Evolutionary conservation across 2,329 filamentous ascomycete genomes (phyloP).

Genomic region (Arthrinium puccinioides): DNA sequence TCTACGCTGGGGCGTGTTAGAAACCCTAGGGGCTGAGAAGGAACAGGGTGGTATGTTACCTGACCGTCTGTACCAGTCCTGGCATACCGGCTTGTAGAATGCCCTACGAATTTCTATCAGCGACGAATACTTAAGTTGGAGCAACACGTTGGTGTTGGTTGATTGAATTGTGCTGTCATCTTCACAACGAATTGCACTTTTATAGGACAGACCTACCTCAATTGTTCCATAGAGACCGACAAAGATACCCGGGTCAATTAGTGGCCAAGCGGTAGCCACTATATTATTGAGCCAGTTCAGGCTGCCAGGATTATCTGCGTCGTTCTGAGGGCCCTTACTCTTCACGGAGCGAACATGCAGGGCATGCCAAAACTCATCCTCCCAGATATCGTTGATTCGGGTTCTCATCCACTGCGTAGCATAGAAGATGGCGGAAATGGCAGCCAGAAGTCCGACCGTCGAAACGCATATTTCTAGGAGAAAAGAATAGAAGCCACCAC

Average conservation of each 20-base stretch:
- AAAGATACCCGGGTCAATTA: slow-evolving; percentile 1
- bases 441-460: background rate
- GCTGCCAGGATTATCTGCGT: background rate
- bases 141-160: background rate
- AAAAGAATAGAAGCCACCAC: background rate
- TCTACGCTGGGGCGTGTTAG: slow-evolving; percentile 1
- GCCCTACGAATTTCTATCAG: too few relatives aligned
- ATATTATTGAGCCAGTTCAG: slow-evolving; percentile 1
- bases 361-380: slow-evolving; percentile 2
- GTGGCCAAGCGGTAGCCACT: background rate
- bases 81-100: slow-evolving; percentile 2
- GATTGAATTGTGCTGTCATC: background rate
- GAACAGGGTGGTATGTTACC: background rate
- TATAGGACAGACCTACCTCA: background rate
- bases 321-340: too few relatives aligned
- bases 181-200: too few relatives aligned
- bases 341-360: background rate
- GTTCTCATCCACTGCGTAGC: slow-evolving; percentile 1
- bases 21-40: too few relatives aligned
- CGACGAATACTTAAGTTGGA: too few relatives aligned
- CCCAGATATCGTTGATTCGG: slow-evolving; percentile 1
- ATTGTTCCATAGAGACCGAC: background rate
- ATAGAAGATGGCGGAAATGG: background rate
- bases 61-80: slow-evolving; percentile 1
- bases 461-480: background rate